A percentile compares a stretch with the other conserved stretches of the same genome.
Evolutionary conservation across 73 alveolate species (phyloP).

Genomic region (Paramecium tetraurelia): DNA sequence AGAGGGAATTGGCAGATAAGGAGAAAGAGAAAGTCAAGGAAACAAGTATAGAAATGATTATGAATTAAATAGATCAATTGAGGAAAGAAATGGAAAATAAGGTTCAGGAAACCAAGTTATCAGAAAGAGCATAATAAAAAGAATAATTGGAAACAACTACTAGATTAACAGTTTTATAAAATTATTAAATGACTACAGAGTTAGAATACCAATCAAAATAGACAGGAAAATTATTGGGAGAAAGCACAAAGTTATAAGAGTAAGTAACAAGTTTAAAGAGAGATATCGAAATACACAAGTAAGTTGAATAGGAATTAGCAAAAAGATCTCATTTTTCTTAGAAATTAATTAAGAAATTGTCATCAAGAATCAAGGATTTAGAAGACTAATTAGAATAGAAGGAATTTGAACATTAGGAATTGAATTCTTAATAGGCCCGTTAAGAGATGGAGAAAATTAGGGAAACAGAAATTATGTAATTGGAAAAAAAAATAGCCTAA

Average conservation of each 20-base stretch:
- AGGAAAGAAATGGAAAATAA: conserved; percentile 84
- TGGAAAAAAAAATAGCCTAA: conserved; percentile 55
- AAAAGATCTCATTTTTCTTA: conserved; percentile 90
- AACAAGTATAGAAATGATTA: conserved; percentile 52
- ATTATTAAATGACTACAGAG: conserved; percentile 94
- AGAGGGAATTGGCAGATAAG: conserved; percentile 80
- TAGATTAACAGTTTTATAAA: conserved; percentile 92
- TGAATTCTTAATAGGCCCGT: conserved; percentile 4
- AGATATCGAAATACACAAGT: conserved; percentile 97
- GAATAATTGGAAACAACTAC: conserved; percentile 89
- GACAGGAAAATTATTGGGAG: conserved; percentile 88
- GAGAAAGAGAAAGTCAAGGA: conserved; percentile 84
- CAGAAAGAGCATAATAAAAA: conserved; percentile 73
- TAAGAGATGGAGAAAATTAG: background rate
- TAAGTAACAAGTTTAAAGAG: conserved; percentile 84
- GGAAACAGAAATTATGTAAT: conserved; percentile 31
- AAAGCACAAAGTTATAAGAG: conserved; percentile 84
- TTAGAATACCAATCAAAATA: conserved; percentile 94
- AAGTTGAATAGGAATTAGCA: conserved; percentile 95
- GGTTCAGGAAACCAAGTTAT: conserved; percentile 82
- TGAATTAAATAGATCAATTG: conserved; percentile 59
- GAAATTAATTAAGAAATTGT: conserved; percentile 79
- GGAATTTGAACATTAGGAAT: conserved; percentile 49
- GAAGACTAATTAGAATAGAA: conserved; percentile 69
- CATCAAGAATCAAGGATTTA: conserved; percentile 73